Percentiles rank a stretch among this genome's conserved stretches.
Evolutionary conservation across 768 basidiomycete genomes (phyloP).

Genomic region (Mycena albidolilacea): DNA sequence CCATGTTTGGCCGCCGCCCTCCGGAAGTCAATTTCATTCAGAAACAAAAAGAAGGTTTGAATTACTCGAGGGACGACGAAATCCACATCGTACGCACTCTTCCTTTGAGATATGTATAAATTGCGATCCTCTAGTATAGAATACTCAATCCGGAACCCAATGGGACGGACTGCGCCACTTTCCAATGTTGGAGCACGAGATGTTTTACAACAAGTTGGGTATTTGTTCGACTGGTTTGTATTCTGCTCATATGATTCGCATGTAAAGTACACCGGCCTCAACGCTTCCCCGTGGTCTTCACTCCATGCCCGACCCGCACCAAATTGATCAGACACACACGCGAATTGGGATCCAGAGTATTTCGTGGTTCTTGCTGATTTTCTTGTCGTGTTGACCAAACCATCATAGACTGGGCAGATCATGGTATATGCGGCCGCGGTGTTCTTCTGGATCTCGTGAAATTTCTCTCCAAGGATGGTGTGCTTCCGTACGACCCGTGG

Average conservation of each 20-base stretch:
- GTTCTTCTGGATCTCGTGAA: slow-evolving; percentile 76
- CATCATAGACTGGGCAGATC: slow-evolving; percentile 74
- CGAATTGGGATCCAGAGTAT: slow-evolving; percentile 80
- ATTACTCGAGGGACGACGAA: slow-evolving; percentile 60
- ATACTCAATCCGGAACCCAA: slow-evolving; percentile 80
- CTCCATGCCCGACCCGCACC: slow-evolving; percentile 61
- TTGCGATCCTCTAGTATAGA: slow-evolving; percentile 54
- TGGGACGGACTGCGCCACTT: slow-evolving; percentile 75
- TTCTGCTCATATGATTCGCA: not conserved
- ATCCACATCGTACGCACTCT: slow-evolving; percentile 65
- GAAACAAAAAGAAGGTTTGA: slow-evolving; percentile 34
- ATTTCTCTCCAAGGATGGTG: slow-evolving; percentile 59
- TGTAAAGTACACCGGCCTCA: slow-evolving; percentile 58
- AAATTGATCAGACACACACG: slow-evolving; percentile 61
- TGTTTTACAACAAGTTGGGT: slow-evolving; percentile 75
- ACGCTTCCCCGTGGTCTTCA: slow-evolving; percentile 62
- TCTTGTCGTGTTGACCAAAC: slow-evolving; percentile 11
- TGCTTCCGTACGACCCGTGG: slow-evolving; percentile 77
- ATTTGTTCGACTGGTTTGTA: not conserved
- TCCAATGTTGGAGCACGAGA: slow-evolving; percentile 65
- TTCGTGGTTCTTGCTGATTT: not conserved
- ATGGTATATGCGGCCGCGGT: slow-evolving; percentile 79
- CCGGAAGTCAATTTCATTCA: slow-evolving; percentile 65
- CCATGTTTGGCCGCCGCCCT: slow-evolving; percentile 67
- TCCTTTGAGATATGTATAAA: not conserved